Evolutionary conservation across 1,139 yeast species (phyloP).

Genomic region (Saccharomycopsis phalli): DNA sequence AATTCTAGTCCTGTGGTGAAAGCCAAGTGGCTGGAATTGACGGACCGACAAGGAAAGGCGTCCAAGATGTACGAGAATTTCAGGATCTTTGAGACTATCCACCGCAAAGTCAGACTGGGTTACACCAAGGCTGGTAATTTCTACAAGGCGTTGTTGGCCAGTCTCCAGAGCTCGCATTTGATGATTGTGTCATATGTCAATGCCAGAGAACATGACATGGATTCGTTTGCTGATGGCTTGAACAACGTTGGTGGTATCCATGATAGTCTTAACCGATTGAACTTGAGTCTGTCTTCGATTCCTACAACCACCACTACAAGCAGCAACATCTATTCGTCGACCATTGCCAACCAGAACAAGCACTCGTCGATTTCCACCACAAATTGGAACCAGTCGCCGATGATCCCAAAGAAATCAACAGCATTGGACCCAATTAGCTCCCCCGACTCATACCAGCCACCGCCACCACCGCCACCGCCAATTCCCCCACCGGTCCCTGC

Average conservation of each 20-base stretch:
- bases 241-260: slow-evolving; percentile 9
- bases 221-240: slow-evolving; percentile 22
- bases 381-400: slow-evolving; percentile 16
- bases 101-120: slow-evolving; percentile 52
- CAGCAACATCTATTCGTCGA: slow-evolving; percentile 18
- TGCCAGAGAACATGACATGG: slow-evolving; percentile 30
- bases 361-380: slow-evolving; percentile 19
- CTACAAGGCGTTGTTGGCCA: slow-evolving; percentile 46
- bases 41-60: slow-evolving; percentile 31
- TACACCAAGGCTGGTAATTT: slow-evolving; percentile 52
- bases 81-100: slow-evolving; percentile 40
- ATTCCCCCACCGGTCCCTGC: slow-evolving; percentile 20
- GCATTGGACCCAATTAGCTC: slow-evolving; percentile 17
- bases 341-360: slow-evolving; percentile 20
- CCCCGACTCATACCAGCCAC: slow-evolving; percentile 9
- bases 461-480: slow-evolving; percentile 19
- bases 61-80: slow-evolving; percentile 32
- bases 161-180: slow-evolving; percentile 33
- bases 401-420: slow-evolving; percentile 18
- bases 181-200: slow-evolving; percentile 31
- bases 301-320: slow-evolving; percentile 25
- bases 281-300: slow-evolving; percentile 7
- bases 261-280: slow-evolving; percentile 9
- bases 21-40: slow-evolving; percentile 30
- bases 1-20: slow-evolving; percentile 34